Evolutionary conservation across 1,284 basidiomycete species (phyloP), one percentile per base, ranked within the genome.

Genomic region (Marasmius tenuissimus): DNA sequence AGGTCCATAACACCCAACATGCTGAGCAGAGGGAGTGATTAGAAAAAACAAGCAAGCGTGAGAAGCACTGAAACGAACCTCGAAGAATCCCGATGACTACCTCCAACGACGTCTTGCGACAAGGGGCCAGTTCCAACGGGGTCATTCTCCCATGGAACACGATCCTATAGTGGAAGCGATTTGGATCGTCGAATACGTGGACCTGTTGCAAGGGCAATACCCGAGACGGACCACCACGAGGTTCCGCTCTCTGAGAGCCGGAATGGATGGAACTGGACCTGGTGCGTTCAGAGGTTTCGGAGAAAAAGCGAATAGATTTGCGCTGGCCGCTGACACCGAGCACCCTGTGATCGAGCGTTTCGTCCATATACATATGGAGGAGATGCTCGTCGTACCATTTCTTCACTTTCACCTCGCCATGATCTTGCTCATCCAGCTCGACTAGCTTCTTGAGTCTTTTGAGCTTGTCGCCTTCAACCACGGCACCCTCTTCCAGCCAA

Each of bases 401-500:
- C 16, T 47, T 47, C 40, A 42, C 40, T 42, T 12, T 3, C 40
- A 42, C 40, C 3, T 8, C 16, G 16, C 20, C 11, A 2, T 47
- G 45, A 20, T 47, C 2, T 2, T 2, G 16, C 45, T 20, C 45
- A 42, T 12, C 12, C 40, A 3, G n/a, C 6, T 47, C 16, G 14
- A 47, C 45, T 14, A 14, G 11, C 9, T 47, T 47, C 16, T 47
- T 20, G 45, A 47, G 45, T 14, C 20, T 11, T 14, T 47, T 20
- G 45, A 47, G 45, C 2, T n/a, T 47, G 11, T 47, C 45, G 6
- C 45, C 45, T 47, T 47, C 45, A 2, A 47, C 11, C 45, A 14
- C 45, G 16, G 16, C 45, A n/a, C 50, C 47, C 4, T 48, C 18
- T n/a, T 60, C 58, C 10, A 60, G 37, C 59, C 59, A 61, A 7